Conservation (phyloP, 495 filamentous ascomycete genomes). For the Aspergillus mulundensis region DNA sequence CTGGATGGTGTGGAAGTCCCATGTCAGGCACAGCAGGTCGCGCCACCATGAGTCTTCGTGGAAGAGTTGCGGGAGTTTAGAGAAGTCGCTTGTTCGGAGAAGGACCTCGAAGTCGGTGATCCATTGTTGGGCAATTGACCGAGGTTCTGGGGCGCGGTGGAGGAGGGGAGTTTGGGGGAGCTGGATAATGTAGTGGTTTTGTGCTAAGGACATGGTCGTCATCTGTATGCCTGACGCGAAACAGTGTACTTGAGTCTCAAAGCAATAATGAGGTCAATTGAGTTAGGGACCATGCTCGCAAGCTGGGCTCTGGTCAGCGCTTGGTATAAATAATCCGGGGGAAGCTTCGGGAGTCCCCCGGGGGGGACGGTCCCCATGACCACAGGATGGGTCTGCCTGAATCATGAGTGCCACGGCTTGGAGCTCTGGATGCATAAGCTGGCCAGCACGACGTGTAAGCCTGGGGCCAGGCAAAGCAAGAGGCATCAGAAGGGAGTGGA, state of each 20-base stretch:
- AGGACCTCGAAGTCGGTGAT: constrained; percentile 26
- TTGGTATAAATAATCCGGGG: not conserved
- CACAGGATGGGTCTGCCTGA: constrained; percentile 2
- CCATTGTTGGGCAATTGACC: constrained; percentile 35
- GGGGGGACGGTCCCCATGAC: constrained; percentile 1
- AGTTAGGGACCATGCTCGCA: too few species aligned
- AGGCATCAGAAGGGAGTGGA: not conserved
- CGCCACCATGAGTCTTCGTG: constrained; percentile 58
- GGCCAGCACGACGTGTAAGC: not conserved
- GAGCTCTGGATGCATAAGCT: not conserved
- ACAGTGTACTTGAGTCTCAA: not conserved
- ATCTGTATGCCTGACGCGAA: not conserved
- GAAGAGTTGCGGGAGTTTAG: constrained; percentile 38
- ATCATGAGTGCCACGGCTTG: not conserved
- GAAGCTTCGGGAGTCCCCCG: not conserved
- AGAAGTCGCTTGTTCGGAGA: constrained; percentile 17
- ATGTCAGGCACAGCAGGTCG: constrained; percentile 57
- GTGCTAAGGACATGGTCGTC: constrained; percentile 16
- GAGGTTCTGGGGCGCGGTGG: constrained; percentile 19
- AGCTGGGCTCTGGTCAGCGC: not conserved
- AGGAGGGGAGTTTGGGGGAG: constrained; percentile 25
- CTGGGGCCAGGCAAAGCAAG: not conserved
- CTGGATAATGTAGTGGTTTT: constrained; percentile 30
- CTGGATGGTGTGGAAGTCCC: constrained; percentile 55
- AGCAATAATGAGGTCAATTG: not conserved